phyloP scores from a whole-genome alignment of 2,329 filamentous ascomycete species.

The Bipolaris gigantea region DNA sequence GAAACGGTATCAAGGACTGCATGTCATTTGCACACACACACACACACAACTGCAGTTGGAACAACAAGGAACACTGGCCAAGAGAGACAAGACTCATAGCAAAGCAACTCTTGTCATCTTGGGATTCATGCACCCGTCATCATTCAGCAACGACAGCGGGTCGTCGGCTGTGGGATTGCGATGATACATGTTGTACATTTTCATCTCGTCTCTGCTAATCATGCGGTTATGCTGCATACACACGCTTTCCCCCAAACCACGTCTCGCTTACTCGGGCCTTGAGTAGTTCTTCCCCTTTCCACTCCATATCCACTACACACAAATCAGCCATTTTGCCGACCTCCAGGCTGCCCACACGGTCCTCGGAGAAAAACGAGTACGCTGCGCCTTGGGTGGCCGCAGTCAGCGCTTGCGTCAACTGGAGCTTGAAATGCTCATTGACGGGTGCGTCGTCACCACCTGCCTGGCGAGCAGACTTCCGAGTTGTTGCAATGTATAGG shows the following conservation, averaged over 20 bases:
- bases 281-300: conserved; percentile 53
- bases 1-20: background rate
- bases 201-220: background rate
- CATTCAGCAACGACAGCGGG: background rate
- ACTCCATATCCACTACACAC: conserved; percentile 56
- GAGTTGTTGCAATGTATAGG: conserved; percentile 61
- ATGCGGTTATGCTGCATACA: conserved; percentile 19
- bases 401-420: conserved; percentile 56
- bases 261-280: conserved; percentile 55
- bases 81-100: background rate
- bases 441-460: conserved; percentile 46
- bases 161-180: background rate
- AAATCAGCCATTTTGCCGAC: conserved; percentile 62
- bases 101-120: background rate
- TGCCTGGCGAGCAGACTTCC: conserved; percentile 58
- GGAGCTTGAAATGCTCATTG: conserved; percentile 58
- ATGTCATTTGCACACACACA: background rate
- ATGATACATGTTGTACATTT: background rate
- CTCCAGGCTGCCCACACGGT: conserved; percentile 56
- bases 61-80: background rate
- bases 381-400: conserved; percentile 60
- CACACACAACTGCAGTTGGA: background rate
- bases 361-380: conserved; percentile 61
- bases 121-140: background rate
- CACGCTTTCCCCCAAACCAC: conserved; percentile 54